These are phyloP conservation scores for Cenococcum geophilum DNA, from an alignment of 495 filamentous ascomycete genomes.

Conservation along the genomic window DNA sequence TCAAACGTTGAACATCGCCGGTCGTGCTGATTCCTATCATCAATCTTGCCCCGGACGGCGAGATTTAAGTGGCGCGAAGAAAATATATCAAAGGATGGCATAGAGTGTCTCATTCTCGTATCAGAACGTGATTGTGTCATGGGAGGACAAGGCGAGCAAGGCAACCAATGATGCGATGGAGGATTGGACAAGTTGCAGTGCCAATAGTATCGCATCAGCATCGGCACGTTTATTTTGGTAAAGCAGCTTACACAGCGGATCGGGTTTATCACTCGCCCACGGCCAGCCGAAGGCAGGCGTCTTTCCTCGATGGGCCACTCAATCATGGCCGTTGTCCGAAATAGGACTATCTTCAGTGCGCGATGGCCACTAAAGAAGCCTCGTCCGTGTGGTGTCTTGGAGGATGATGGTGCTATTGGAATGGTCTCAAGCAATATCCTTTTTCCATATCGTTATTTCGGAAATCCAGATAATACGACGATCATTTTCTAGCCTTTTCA, in stretches of 20 bases:
- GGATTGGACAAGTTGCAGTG: slow-evolving; percentile 20
- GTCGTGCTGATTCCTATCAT: slow-evolving; percentile 5
- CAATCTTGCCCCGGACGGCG: slow-evolving; percentile 13
- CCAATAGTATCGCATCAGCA: slow-evolving; percentile 25
- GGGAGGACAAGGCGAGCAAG: slow-evolving; percentile 16
- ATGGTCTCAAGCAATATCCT: slow-evolving; percentile 21
- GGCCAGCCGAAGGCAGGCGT: slow-evolving; percentile 1
- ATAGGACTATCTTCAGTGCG: not conserved
- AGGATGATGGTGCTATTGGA: slow-evolving; percentile 21
- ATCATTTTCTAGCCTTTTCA: slow-evolving; percentile 25
- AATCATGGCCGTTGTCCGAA: slow-evolving; percentile 3
- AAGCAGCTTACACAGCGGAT: slow-evolving; percentile 23
- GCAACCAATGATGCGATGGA: slow-evolving; percentile 18
- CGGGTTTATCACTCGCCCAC: slow-evolving; percentile 26
- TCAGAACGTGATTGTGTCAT: slow-evolving; percentile 17
- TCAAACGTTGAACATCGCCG: slow-evolving; percentile 67
- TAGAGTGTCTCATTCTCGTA: slow-evolving; percentile 29
- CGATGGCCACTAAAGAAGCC: not conserved
- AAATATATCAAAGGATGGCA: slow-evolving; percentile 26
- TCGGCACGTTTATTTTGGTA: slow-evolving; percentile 26
- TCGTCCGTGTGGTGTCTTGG: slow-evolving; percentile 9
- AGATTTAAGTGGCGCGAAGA: slow-evolving; percentile 22
- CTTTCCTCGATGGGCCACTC: slow-evolving; percentile 10
- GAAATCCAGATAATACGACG: slow-evolving; percentile 30
- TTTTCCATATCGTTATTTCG: slow-evolving; percentile 32